Conservation (phyloP, 23 red algal species). For the Gracilaria gracilis region DNA sequence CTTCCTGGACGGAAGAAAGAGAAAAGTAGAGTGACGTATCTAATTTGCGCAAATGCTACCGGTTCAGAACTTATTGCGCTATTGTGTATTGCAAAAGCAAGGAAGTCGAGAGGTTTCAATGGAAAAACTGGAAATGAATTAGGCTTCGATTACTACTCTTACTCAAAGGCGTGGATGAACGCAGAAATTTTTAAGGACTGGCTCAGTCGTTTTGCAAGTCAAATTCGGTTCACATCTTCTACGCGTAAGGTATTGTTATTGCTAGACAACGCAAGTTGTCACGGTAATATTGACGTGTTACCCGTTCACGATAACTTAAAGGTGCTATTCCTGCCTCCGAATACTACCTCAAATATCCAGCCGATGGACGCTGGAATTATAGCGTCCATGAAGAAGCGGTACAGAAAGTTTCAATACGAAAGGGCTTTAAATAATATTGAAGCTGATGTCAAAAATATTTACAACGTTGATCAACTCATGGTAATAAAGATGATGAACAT, state of each 20-base stretch:
- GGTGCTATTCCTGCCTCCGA: slow-evolving; percentile 18
- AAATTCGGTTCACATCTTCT: neutral
- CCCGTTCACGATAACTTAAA: neutral
- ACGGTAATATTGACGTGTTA: neutral
- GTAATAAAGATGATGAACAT: neutral
- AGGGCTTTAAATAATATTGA: slow-evolving; percentile 20
- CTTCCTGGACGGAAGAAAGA: neutral
- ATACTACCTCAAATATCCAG: slow-evolving; percentile 46
- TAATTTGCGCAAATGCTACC: neutral
- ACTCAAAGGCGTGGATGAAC: neutral
- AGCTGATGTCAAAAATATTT: neutral
- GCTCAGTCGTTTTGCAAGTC: neutral
- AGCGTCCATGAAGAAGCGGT: slow-evolving; percentile 22
- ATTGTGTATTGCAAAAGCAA: neutral
- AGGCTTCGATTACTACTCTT: neutral
- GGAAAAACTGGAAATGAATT: neutral
- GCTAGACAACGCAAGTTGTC: neutral
- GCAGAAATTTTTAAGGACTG: neutral
- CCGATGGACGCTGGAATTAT: slow-evolving; percentile 45
- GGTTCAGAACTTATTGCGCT: neutral
- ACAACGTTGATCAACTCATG: slow-evolving; percentile 21
- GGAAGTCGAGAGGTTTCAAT: neutral
- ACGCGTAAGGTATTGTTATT: neutral
- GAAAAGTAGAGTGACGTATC: neutral
- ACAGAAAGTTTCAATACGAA: neutral